Evolutionary conservation across 768 basidiomycete species (phyloP).

Genomic region (Russula earlei): DNA sequence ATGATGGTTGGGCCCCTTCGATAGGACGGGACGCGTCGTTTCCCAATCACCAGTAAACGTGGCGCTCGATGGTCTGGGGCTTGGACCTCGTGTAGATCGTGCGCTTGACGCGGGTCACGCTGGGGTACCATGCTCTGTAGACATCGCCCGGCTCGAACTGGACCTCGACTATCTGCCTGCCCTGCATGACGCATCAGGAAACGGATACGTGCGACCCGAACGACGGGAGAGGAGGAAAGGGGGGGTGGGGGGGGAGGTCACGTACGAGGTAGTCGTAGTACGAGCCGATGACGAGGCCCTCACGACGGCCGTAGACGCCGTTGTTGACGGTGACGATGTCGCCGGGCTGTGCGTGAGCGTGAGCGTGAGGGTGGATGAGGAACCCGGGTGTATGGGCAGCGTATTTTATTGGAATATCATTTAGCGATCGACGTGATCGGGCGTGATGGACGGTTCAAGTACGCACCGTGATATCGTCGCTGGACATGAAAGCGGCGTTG

Average conservation of each 20-base stretch:
- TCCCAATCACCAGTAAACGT: constrained; percentile 55
- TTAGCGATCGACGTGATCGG: no score
- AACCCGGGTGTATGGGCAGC: no score
- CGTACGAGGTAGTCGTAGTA: constrained; percentile 62
- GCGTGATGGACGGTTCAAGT: no score
- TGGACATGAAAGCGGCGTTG: not conserved
- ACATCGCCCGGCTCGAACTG: constrained; percentile 63
- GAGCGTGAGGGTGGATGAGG: no score
- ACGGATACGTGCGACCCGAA: no score
- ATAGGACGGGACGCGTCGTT: no score
- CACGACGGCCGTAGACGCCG: constrained; percentile 50
- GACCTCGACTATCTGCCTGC: constrained; percentile 74
- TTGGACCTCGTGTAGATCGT: constrained; percentile 45
- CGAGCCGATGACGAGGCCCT: constrained; percentile 74
- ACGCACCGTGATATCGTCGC: no score
- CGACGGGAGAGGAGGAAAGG: not conserved
- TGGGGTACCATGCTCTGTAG: constrained; percentile 71
- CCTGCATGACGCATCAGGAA: constrained; percentile 33
- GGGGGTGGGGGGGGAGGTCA: constrained; percentile 12
- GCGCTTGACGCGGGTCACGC: constrained; percentile 68
- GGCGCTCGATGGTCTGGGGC: constrained; percentile 59
- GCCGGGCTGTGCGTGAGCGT: constrained; percentile 43
- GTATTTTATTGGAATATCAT: no score
- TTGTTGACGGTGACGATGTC: constrained; percentile 74
- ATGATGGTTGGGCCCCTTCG: not conserved